Conservation (phyloP, 352 stramenopile genomes). For the Phytophthora foliorum region DNA sequence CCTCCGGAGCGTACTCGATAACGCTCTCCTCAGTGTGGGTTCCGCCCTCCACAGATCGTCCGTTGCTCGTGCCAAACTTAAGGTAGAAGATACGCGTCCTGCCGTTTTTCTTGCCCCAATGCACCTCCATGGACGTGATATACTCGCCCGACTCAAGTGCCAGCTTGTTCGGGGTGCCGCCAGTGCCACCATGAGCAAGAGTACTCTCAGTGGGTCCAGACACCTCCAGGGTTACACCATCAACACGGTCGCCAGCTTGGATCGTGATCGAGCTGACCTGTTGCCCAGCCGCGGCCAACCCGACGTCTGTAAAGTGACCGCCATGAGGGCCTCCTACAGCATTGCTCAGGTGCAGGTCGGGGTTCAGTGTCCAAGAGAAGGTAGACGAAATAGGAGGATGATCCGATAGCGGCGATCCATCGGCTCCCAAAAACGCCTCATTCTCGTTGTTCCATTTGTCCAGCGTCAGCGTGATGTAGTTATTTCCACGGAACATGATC, state of each 20-base stretch:
- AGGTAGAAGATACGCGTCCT: constrained; percentile 54
- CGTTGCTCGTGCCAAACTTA: constrained; percentile 42
- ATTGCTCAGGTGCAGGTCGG: constrained; percentile 38
- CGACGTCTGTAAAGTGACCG: constrained; percentile 40
- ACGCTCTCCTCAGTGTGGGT: constrained; percentile 39
- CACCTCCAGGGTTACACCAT: constrained; percentile 41
- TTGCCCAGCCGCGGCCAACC: constrained; percentile 21
- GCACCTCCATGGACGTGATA: constrained; percentile 49
- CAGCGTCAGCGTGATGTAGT: constrained; percentile 45
- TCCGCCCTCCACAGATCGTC: constrained; percentile 31
- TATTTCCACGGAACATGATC: constrained; percentile 61
- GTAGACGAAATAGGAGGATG: constrained; percentile 45
- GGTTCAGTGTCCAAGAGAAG: constrained; percentile 46
- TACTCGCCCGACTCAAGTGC: constrained; percentile 48
- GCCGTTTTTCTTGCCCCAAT: constrained; percentile 44
- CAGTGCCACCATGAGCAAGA: constrained; percentile 45
- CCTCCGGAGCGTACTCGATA: constrained; percentile 43
- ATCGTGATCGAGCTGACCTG: constrained; percentile 42
- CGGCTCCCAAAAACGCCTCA: constrained; percentile 36
- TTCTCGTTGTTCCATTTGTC: constrained; percentile 49
- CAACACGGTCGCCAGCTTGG: constrained; percentile 36
- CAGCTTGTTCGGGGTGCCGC: constrained; percentile 35
- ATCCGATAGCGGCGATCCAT: constrained; percentile 45
- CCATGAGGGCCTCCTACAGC: constrained; percentile 45
- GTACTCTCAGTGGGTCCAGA: constrained; percentile 32